These are phyloP conservation scores for Chaetomium strumarium DNA, from an alignment of 2,329 filamentous ascomycete genomes.

Conservation along the genomic window DNA sequence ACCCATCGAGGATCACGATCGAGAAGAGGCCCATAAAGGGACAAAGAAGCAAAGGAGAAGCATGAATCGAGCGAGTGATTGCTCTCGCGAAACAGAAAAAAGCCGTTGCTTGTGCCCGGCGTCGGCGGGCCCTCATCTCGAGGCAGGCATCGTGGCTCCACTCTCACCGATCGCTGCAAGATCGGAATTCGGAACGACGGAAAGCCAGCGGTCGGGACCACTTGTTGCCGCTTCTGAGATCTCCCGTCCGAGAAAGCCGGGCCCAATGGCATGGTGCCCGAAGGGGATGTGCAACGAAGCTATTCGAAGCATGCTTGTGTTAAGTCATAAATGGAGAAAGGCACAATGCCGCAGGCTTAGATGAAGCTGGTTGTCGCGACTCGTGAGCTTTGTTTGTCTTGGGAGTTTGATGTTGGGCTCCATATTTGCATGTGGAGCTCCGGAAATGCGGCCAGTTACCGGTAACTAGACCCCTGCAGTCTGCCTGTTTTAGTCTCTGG, in stretches of 20 bases:
- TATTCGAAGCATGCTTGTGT: no score
- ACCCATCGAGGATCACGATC: not conserved
- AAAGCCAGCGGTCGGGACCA: constrained; percentile 11
- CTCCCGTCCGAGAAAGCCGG: not conserved
- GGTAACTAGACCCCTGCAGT: not conserved
- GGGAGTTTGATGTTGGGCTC: no score
- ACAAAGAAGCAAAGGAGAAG: not conserved
- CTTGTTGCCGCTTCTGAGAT: not conserved
- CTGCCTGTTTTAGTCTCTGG: constrained; percentile 10
- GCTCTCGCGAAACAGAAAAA: not conserved
- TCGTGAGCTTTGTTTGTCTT: no score
- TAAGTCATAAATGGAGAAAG: no score
- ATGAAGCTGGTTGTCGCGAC: no score
- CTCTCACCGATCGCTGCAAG: not conserved
- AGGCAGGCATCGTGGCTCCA: constrained; percentile 7
- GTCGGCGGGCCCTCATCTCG: constrained; percentile 6
- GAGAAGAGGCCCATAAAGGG: not conserved
- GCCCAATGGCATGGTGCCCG: no score
- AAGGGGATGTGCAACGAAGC: no score
- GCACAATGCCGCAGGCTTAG: no score
- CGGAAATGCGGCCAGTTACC: no score
- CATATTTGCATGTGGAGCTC: no score
- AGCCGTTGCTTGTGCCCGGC: not conserved
- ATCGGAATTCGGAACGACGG: constrained; percentile 6
- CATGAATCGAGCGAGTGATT: not conserved